Conservation (phyloP, 2,329 filamentous ascomycete genomes). For the Cadophora luteo-olivacea region DNA sequence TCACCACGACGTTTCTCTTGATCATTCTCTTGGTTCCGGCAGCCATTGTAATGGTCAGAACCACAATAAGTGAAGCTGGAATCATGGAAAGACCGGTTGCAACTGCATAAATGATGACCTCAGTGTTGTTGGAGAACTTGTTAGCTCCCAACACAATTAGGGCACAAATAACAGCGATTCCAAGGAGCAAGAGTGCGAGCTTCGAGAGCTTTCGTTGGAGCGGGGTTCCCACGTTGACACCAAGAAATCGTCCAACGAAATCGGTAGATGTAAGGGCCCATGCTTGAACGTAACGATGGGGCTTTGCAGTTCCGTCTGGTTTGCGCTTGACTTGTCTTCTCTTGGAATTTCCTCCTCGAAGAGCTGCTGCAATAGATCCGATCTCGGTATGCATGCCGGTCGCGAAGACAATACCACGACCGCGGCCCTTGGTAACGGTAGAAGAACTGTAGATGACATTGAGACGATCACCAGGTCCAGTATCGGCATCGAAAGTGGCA, state of each 20-base stretch:
- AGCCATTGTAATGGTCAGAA: slow-evolving; percentile 72
- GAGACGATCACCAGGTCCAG: slow-evolving; percentile 64
- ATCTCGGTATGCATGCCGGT: slow-evolving; percentile 69
- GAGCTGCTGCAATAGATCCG: slow-evolving; percentile 66
- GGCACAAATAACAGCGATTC: slow-evolving; percentile 67
- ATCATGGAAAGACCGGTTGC: slow-evolving; percentile 66
- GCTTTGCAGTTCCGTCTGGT: slow-evolving; percentile 54
- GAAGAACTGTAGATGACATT: slow-evolving; percentile 68
- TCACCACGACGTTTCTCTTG: slow-evolving; percentile 61
- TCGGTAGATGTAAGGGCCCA: slow-evolving; percentile 54
- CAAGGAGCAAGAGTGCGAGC: slow-evolving; percentile 67
- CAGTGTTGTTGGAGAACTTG: slow-evolving; percentile 54
- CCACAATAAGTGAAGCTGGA: slow-evolving; percentile 67
- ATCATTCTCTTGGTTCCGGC: slow-evolving; percentile 66
- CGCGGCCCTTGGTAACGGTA: slow-evolving; percentile 67
- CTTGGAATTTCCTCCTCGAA: slow-evolving; percentile 59
- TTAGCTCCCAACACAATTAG: slow-evolving; percentile 70
- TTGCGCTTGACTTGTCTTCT: slow-evolving; percentile 54
- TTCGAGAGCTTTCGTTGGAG: slow-evolving; percentile 69
- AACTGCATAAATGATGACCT: slow-evolving; percentile 69
- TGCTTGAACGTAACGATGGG: slow-evolving; percentile 52
- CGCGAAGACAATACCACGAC: slow-evolving; percentile 64
- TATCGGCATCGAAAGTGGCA: slow-evolving; percentile 55
- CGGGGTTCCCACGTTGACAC: slow-evolving; percentile 69
- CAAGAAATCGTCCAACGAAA: slow-evolving; percentile 64